A percentile compares a stretch with the other conserved stretches of the same genome.
These are phyloP conservation scores for Tephrocybe sp. DNA, from an alignment of 768 basidiomycete genomes.

Conservation along the genomic window DNA sequence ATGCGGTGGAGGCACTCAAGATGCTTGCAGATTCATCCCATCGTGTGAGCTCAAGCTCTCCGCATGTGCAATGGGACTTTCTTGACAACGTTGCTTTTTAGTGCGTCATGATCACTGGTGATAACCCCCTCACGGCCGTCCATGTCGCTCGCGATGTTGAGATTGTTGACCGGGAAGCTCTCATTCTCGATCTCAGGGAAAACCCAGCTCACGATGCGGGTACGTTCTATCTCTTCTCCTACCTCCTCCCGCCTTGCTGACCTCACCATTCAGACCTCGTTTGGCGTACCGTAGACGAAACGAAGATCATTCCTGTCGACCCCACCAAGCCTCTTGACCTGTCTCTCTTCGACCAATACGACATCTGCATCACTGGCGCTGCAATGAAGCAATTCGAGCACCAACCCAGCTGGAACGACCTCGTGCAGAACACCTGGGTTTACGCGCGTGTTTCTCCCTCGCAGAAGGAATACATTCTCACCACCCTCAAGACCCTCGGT, in stretches of 20 bases:
- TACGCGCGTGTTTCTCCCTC: constrained; percentile 96
- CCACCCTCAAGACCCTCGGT: constrained; percentile 84
- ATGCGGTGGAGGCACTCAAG: constrained; percentile 87
- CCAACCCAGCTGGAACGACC: constrained; percentile 69
- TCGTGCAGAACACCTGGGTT: constrained; percentile 96
- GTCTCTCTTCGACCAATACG: constrained; percentile 80
- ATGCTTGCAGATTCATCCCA: constrained; percentile 97
- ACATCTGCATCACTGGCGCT: constrained; percentile 94
- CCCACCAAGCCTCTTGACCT: constrained; percentile 76
- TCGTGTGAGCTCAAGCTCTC: constrained; percentile 57
- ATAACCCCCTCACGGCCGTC: constrained; percentile 95
- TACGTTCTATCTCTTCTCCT: constrained; percentile 30
- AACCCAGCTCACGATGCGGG: constrained; percentile 70
- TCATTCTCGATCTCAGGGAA: constrained; percentile 90
- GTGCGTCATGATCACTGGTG: constrained; percentile 99
- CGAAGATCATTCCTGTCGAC: constrained; percentile 83
- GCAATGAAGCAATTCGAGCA: constrained; percentile 87
- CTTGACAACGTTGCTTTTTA: constrained; percentile 28
- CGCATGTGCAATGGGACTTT: background rate
- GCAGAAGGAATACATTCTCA: constrained; percentile 95
- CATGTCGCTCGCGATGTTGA: constrained; percentile 97
- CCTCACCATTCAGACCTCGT: constrained; percentile 59
- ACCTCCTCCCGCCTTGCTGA: background rate
- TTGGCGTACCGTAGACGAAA: constrained; percentile 95
- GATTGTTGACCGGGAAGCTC: constrained; percentile 92